Evolutionary conservation across 345 rosid genomes (phyloP), one percentile per base, ranked within the genome.

Genomic region (Arabidopsis suecica): DNA sequence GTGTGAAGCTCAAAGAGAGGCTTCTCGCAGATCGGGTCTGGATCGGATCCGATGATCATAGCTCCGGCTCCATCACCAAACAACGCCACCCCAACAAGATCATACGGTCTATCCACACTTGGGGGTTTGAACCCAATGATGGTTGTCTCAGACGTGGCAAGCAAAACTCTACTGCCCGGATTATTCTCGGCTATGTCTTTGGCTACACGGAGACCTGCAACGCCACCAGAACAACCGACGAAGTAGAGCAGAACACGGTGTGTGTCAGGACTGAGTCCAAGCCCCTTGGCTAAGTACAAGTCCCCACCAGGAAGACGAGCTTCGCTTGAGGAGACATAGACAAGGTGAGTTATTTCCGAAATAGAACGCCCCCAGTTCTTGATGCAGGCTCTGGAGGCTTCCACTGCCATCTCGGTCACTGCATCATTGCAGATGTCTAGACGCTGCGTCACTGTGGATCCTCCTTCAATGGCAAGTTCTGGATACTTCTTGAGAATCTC

Each of bases 41-140:
- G 97, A 77, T 90, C 86, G 8, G 97, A 74, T 6, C 97, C 98
- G 1, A 94, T 75, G 54, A 92, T 80, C 89, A 90, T 80, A 34
- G 97, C 97, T 49, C 92, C 96, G 0, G 97, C 97, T 54, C 97
- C 98, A 55, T 94, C 97, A 7, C 98, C 98, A 37, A 94, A 94
- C 58, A 91, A 85, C 1, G 98, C 97, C 3, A 87, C 99, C 12
- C 97, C 99, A n/a, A 94, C 99, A 14, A 92, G 88, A 74, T 94
- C 98, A 67, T 95, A 95, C 0, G 97, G 99, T 75, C 99, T 78
- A 23, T 88, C 83, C 3, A 78, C 84, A 78, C 89, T 92, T 1
- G 99, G 99, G 2, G 99, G 99, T 51, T 87, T 92, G 81, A 88
- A 92, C 16, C 99, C 99, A 25, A 95, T 88, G 61, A 95, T 90